Conservation (phyloP, 805 yeast genomes). For the Candida cerambycidarum region DNA sequence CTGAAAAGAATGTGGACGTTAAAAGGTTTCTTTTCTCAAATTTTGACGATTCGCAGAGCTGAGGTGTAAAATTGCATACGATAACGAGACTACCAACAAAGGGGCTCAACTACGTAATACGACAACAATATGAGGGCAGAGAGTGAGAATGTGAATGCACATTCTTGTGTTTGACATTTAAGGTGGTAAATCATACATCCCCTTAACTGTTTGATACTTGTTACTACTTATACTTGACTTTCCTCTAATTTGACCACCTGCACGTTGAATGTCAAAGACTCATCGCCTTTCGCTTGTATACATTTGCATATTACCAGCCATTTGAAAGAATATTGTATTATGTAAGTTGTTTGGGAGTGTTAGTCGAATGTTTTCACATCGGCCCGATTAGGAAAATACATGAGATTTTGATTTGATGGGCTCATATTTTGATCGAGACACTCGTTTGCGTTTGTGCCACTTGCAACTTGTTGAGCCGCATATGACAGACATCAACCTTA, state of each 20-base stretch:
- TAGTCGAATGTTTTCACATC: not conserved
- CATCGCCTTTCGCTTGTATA: not conserved
- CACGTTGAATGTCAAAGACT: too few relatives aligned
- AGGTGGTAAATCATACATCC: too few relatives aligned
- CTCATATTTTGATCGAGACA: not conserved
- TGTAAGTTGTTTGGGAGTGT: not conserved
- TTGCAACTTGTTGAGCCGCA: not conserved
- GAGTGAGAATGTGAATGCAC: not conserved
- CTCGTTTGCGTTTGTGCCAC: not conserved
- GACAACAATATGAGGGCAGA: too few relatives aligned
- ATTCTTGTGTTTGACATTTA: not conserved
- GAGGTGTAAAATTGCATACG: not conserved
- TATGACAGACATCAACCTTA: not conserved
- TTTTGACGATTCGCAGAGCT: constrained; percentile 1
- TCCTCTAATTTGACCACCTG: too few relatives aligned
- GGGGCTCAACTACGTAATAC: too few relatives aligned
- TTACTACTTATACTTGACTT: too few relatives aligned
- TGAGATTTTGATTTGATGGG: not conserved
- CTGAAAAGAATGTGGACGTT: not conserved
- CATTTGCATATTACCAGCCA: not conserved
- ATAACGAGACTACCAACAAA: not conserved
- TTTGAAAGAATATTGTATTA: not conserved
- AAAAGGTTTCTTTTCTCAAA: constrained; percentile 1
- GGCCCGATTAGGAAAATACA: not conserved
- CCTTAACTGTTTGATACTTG: too few relatives aligned